These are phyloP conservation scores for Oenanthe sinensis DNA, from an alignment of 129 eudicot species.

Conservation along the genomic window DNA sequence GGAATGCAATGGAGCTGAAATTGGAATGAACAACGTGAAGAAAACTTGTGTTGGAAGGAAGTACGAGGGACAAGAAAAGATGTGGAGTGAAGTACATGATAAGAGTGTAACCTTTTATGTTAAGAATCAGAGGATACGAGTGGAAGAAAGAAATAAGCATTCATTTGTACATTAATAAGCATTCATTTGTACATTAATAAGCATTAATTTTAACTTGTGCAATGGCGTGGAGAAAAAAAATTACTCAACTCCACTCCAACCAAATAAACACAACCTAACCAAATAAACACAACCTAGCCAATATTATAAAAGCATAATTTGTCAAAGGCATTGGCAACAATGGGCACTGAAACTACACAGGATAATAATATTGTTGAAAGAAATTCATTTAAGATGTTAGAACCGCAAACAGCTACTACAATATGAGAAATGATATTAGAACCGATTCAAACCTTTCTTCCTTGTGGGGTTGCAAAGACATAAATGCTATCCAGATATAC, in stretches of 20 bases:
- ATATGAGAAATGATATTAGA: background rate
- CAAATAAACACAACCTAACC: background rate
- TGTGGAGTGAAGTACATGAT: background rate
- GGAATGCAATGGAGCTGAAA: background rate
- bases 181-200: background rate
- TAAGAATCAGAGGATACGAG: background rate
- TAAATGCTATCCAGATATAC: constrained; percentile 90
- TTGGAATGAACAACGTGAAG: background rate
- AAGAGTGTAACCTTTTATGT: background rate
- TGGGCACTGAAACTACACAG: background rate
- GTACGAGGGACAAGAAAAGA: background rate
- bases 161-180: background rate
- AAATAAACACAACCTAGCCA: background rate
- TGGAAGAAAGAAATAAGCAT: background rate
- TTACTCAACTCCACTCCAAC: background rate
- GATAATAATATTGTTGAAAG: background rate
- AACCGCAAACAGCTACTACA: background rate
- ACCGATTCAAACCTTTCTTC: constrained; percentile 74
- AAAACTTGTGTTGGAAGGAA: background rate
- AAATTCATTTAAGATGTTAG: background rate
- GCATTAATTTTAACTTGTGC: background rate
- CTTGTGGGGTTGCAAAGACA: constrained; percentile 99
- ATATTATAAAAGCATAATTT: background rate
- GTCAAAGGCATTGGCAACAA: background rate
- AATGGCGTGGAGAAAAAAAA: background rate